Percentiles rank a stretch among this genome's conserved stretches.
Evolutionary conservation across 352 stramenopile genomes (phyloP).

Genomic region (Globisporangium megalacanthum): DNA sequence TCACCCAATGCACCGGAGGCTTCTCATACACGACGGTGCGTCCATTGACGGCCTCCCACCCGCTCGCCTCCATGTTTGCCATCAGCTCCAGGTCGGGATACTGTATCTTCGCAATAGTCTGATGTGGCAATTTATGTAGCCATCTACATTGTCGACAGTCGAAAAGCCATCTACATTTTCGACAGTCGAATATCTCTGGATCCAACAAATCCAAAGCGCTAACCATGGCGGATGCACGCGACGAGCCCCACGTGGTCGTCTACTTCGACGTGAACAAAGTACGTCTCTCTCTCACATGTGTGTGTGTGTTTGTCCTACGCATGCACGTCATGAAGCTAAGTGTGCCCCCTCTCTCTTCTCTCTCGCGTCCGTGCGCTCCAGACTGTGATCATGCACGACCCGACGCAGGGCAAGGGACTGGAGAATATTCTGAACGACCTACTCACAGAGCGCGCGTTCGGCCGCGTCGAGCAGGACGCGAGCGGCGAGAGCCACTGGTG

Average conservation of each 20-base stretch:
- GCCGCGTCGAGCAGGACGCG: slow-evolving; percentile 11
- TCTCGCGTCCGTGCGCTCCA: slow-evolving; percentile 8
- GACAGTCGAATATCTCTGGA: too few species aligned
- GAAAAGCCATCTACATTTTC: neutral
- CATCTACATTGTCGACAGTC: too few species aligned
- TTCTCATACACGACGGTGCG: too few species aligned
- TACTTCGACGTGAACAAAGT: slow-evolving; percentile 86
- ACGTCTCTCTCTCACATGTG: neutral
- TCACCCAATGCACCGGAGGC: too few species aligned
- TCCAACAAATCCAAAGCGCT: too few species aligned
- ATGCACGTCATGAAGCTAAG: too few species aligned
- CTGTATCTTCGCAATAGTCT: too few species aligned
- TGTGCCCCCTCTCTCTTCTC: neutral
- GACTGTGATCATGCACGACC: slow-evolving; percentile 84
- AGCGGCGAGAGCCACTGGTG: slow-evolving; percentile 28
- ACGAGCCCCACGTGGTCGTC: slow-evolving; percentile 56
- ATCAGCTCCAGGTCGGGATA: too few species aligned
- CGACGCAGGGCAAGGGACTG: slow-evolving; percentile 72
- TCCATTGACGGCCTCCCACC: too few species aligned
- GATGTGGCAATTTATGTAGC: too few species aligned
- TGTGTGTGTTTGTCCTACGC: neutral
- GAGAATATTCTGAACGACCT: slow-evolving; percentile 70
- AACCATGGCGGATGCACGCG: neutral
- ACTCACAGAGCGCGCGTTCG: slow-evolving; percentile 51
- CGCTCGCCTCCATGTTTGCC: too few species aligned